Conservation (phyloP, 371 early-diverging fungal genomes). For the Lichtheimia ramosa region DNA sequence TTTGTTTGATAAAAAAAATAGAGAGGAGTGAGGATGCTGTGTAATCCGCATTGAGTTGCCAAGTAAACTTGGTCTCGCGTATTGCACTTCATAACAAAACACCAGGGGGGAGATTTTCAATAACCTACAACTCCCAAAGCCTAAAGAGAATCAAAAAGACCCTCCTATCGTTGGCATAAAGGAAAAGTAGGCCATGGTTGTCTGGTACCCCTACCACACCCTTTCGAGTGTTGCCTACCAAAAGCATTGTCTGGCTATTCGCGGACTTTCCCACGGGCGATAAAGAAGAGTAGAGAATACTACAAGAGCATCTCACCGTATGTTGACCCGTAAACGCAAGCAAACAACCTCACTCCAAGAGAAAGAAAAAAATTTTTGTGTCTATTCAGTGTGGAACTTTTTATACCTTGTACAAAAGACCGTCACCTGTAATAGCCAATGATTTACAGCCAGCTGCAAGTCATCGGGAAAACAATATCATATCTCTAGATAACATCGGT, state of each 20-base stretch:
- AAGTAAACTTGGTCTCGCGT: slow-evolving; percentile 1
- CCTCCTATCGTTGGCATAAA: not conserved
- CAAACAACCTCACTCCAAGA: slow-evolving; percentile 1
- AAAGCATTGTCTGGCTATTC: not conserved
- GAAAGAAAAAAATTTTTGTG: not conserved
- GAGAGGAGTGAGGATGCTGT: not conserved
- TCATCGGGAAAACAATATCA: too few species aligned
- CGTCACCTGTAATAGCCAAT: too few species aligned
- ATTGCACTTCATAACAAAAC: slow-evolving; percentile 4
- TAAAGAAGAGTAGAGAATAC: not conserved
- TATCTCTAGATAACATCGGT: too few species aligned
- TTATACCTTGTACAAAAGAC: too few species aligned
- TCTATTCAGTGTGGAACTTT: too few species aligned
- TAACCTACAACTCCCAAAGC: not conserved
- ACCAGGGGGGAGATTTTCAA: not conserved
- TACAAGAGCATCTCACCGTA: slow-evolving; percentile 1
- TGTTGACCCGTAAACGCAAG: slow-evolving; percentile 4
- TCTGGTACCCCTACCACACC: slow-evolving; percentile 4
- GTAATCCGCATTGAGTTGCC: slow-evolving; percentile 3
- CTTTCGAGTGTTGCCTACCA: not conserved
- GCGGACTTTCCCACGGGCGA: slow-evolving; percentile 4
- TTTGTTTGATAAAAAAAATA: not conserved
- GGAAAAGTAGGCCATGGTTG: not conserved
- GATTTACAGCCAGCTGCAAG: too few species aligned
- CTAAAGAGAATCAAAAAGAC: not conserved